Evolutionary conservation across 2,329 filamentous ascomycete genomes (phyloP).

Genomic region (Colletotrichum spaethianum): DNA sequence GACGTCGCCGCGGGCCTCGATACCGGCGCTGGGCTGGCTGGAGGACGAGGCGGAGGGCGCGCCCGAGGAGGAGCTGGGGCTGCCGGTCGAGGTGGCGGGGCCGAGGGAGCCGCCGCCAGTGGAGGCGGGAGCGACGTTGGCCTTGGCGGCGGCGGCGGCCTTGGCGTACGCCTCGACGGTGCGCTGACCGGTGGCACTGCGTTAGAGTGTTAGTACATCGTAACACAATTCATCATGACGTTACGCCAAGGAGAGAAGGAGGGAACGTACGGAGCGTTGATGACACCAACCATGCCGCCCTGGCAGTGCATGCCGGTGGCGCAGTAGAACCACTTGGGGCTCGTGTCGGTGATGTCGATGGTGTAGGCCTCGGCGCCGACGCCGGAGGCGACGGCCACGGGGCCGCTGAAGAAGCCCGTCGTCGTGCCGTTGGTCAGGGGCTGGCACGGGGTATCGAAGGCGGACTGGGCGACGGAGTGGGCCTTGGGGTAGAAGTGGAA

Average conservation of each 20-base stretch:
- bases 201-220: neutral
- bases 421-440: slow-evolving; percentile 61
- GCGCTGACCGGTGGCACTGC: slow-evolving; percentile 5
- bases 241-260: no score
- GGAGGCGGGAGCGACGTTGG: slow-evolving; percentile 36
- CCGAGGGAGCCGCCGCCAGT: slow-evolving; percentile 38
- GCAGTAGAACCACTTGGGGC: slow-evolving; percentile 77
- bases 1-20: slow-evolving; percentile 33
- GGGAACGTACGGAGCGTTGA: slow-evolving; percentile 36
- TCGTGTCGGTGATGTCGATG: slow-evolving; percentile 55
- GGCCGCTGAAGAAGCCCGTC: slow-evolving; percentile 66
- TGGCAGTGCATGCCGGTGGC: slow-evolving; percentile 73
- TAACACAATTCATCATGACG: no score
- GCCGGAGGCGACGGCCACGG: slow-evolving; percentile 47
- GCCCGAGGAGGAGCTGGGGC: slow-evolving; percentile 21
- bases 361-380: slow-evolving; percentile 43
- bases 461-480: slow-evolving; percentile 74
- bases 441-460: slow-evolving; percentile 71
- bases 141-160: slow-evolving; percentile 27
- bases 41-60: slow-evolving; percentile 8
- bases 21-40: slow-evolving; percentile 25
- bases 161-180: slow-evolving; percentile 29
- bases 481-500: slow-evolving; percentile 64
- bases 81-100: slow-evolving; percentile 13
- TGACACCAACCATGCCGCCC: slow-evolving; percentile 70